These are phyloP conservation scores for Termitomyces titanicus DNA, from an alignment of 768 basidiomycete species.

Conservation along the genomic window DNA sequence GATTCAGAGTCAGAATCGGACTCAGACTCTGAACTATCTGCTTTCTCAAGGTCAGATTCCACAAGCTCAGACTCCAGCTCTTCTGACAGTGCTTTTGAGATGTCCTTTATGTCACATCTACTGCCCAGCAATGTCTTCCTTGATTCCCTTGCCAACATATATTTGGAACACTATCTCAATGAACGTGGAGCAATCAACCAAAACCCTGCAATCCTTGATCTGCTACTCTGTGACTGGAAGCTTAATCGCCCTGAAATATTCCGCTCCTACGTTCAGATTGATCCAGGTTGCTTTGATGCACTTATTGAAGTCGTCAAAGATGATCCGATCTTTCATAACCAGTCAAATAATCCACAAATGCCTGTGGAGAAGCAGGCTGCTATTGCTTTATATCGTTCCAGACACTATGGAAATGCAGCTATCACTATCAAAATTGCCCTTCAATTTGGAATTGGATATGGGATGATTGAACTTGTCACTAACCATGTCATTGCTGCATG, in stretches of 20 bases:
- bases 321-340: constrained; percentile 24
- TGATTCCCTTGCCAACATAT: too few relatives aligned
- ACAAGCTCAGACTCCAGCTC: too few relatives aligned
- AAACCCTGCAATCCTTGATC: not conserved
- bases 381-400: constrained; percentile 33
- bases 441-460: constrained; percentile 33
- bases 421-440: constrained; percentile 26
- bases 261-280: constrained; percentile 19
- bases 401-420: constrained; percentile 34
- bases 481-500: constrained; percentile 24
- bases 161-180: too few relatives aligned
- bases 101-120: too few relatives aligned
- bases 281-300: constrained; percentile 19
- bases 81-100: too few relatives aligned
- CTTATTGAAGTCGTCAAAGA: constrained; percentile 17
- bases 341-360: constrained; percentile 23
- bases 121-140: too few relatives aligned
- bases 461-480: constrained; percentile 24
- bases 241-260: constrained; percentile 7
- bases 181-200: not conserved
- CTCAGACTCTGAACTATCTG: too few relatives aligned
- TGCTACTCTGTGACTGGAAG: not conserved
- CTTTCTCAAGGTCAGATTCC: too few relatives aligned
- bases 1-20: too few relatives aligned
- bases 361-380: constrained; percentile 29